Base-by-base conservation (phyloP, 1,284 basidiomycete species). In the Pseudozyma sp. region DNA sequence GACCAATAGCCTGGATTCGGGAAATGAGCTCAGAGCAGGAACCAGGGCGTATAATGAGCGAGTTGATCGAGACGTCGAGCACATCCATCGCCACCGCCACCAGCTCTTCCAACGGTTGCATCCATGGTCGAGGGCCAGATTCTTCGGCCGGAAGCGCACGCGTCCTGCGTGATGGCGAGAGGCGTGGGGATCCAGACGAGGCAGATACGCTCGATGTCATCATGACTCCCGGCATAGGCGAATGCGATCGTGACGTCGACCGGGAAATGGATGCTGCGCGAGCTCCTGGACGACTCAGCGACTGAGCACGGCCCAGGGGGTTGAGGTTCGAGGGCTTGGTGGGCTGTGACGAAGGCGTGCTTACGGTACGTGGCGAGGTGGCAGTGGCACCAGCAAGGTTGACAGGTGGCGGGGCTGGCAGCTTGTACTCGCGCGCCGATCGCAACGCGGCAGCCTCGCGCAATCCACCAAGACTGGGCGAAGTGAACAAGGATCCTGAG, bases 51-150 rank as follows among this genome's bases (percentile, higher is more conserved):
- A 91, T 89, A 0, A 94, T 94, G 53, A 99, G 90, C 72, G 93
- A 90, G 18, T 91, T 88, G 70, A 96, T 89, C 36, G 93, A 91
- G 87, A 93, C 95, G 76, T 98, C 95, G 35, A 91, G 88, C 61
- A 99, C 91, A 79, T 98, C 96, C 48, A 95, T 96, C n/a, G 96
- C 95, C 47, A 98, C 91, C 25, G 90, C 89, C 74, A 97, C 97
- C 80, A 99, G 90, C 73, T 94, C 93, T 85, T 98, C 96, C 43
- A 99, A 89, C 13, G 92, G 91, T 35, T 89, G 88, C 90, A 97
- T 93, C 64, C 71, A 81, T 1, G 78, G 80, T 16, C 63, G 75
- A 21, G 68, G 58, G 2, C 70, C 65, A 10, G 19, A 19, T 9
- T 79, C 77, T 35, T 80, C 79, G 7, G 63, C 56, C 9, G 72